phyloP scores from a whole-genome alignment of 352 stramenopile genomes.

The Globisporangium orthogonon region DNA sequence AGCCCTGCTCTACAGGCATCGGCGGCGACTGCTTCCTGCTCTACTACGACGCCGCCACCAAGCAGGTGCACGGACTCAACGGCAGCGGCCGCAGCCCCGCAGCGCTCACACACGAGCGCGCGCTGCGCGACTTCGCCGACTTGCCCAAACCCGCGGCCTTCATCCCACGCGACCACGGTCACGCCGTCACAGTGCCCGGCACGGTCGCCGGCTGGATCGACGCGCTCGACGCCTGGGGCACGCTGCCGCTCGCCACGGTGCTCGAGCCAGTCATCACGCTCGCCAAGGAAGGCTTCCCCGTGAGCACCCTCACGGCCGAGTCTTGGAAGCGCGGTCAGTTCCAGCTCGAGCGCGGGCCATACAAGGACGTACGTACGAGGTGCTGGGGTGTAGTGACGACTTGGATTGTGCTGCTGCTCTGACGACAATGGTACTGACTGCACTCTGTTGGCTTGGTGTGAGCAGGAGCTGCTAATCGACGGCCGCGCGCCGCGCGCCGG shows the following conservation, averaged over 20 bases:
- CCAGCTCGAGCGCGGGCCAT: slow-evolving; percentile 50
- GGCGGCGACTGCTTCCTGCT: slow-evolving; percentile 95
- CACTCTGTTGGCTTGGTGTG: too few relatives aligned
- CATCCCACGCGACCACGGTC: slow-evolving; percentile 51
- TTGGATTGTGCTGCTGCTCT: neutral
- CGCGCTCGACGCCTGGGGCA: slow-evolving; percentile 80
- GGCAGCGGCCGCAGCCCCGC: slow-evolving; percentile 86
- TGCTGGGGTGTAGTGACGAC: too few relatives aligned
- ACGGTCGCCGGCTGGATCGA: slow-evolving; percentile 92
- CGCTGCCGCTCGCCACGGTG: slow-evolving; percentile 77
- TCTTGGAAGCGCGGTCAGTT: slow-evolving; percentile 75
- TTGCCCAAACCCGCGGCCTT: slow-evolving; percentile 17
- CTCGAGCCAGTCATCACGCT: slow-evolving; percentile 88
- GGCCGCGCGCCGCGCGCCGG: slow-evolving; percentile 47
- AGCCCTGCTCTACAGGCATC: slow-evolving; percentile 76
- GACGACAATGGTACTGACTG: neutral
- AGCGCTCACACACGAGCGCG: slow-evolving; percentile 77
- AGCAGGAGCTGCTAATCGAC: slow-evolving; percentile 44
- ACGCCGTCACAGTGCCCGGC: slow-evolving; percentile 87
- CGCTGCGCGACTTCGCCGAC: slow-evolving; percentile 30
- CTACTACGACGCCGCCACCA: slow-evolving; percentile 87
- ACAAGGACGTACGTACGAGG: slow-evolving; percentile 20
- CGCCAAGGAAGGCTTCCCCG: slow-evolving; percentile 91
- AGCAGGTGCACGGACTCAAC: slow-evolving; percentile 88
- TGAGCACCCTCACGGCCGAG: slow-evolving; percentile 84